These are phyloP conservation scores for Psilocybe mexicana DNA, from an alignment of 1,284 basidiomycete genomes.

Conservation along the genomic window DNA sequence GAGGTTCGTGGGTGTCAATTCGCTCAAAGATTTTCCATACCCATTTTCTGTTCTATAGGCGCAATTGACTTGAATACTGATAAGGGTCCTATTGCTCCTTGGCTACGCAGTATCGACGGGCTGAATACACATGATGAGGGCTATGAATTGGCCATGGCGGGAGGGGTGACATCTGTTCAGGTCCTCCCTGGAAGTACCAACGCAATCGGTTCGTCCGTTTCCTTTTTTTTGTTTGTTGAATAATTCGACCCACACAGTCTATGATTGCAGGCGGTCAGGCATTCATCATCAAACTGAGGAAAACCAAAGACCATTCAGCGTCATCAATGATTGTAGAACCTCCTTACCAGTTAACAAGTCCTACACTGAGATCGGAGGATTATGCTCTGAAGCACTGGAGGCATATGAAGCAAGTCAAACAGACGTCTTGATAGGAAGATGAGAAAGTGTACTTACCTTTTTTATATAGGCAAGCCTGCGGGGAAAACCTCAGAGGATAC, in stretches of 20 bases:
- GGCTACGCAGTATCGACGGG: conserved; percentile 50
- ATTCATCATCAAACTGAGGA: conserved; percentile 67
- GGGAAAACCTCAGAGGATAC: conserved; percentile 46
- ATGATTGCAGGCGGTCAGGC: conserved; percentile 59
- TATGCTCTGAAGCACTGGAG: conserved; percentile 46
- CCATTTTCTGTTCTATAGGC: conserved; percentile 32
- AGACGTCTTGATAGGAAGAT: not conserved
- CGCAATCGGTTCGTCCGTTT: conserved; percentile 52
- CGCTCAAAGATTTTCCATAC: not conserved
- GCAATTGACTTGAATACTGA: conserved; percentile 54
- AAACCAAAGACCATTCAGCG: conserved; percentile 55
- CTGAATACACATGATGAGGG: conserved; percentile 54
- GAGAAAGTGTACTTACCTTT: not conserved
- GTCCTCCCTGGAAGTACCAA: conserved; percentile 54
- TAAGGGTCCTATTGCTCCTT: conserved; percentile 61
- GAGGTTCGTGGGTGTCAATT: conserved; percentile 34
- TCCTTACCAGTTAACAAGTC: conserved; percentile 42
- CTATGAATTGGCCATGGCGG: conserved; percentile 49
- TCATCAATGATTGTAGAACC: conserved; percentile 69
- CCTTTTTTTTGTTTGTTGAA: not conserved
- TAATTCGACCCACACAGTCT: not conserved
- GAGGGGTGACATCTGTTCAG: conserved; percentile 54
- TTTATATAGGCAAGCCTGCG: conserved; percentile 57
- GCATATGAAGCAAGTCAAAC: conserved; percentile 48
- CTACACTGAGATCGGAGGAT: conserved; percentile 24